Base-by-base conservation (phyloP, 257 asterid genomes). In the Mitragyna speciosa region DNA sequence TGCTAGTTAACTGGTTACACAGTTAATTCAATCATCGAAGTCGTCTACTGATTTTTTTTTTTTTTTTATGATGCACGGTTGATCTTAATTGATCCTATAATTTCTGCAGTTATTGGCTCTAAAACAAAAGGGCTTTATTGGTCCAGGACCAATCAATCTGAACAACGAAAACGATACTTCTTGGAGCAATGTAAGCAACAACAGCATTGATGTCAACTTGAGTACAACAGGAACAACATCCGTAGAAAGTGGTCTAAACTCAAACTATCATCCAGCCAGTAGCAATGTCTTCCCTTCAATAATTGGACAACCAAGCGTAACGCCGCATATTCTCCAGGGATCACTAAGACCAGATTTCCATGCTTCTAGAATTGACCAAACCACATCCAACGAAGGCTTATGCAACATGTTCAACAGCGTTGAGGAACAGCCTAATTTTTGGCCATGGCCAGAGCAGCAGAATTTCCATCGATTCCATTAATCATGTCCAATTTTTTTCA, bases 401-500 rank as follows among this genome's bases (percentile, higher is more conserved):
- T 85, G 88, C 83, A 89, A 83, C 88, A 82, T 90, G 89, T 92
- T 91, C 43, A 89, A 85, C 39, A 36, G 82, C 64, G 80, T 87
- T 14, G 95, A 94, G 61, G 97, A 91, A 64, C 94, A 82, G 61
- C 90, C 88, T 28, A 90, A 87, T 31, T 88, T 87, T 49, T 94
- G 97, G 97, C 88, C 92, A 10, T 94, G 98, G 98, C 81, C 93
- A 0, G 93, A 87, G 49, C 94, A 85, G 59, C 92, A 89, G 59
- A 86, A 85, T 72, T 88, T 87, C 77, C 85, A 86, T n/a, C 89
- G 73, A 77, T 84, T 69, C 45, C 45, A 48, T 36, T 20, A 39
- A 12, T 48, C 30, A 17, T 19, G 24, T 41, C n/a, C 69, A 31
- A n/a, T 26, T 51, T 63, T 24, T 20, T 77, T 77, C 36, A 28